These are phyloP conservation scores for Populus trichocarpa DNA, from an alignment of 441 rosid species.

Conservation along the genomic window DNA sequence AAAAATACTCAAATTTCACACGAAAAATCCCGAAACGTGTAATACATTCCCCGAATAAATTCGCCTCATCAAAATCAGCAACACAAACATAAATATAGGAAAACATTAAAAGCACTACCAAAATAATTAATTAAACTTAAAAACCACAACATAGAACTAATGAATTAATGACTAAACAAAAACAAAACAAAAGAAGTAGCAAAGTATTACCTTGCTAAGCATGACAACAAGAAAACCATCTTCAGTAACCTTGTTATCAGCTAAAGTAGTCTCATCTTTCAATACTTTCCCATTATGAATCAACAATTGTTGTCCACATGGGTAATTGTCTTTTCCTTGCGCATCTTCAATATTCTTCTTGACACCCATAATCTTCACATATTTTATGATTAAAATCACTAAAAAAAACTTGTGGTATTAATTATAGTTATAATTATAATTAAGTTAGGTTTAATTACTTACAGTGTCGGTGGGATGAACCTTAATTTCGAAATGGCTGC, in stretches of 20 bases:
- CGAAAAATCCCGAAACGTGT: background rate
- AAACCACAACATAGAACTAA: background rate
- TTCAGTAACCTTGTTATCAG: constrained; percentile 78
- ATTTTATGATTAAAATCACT: no score
- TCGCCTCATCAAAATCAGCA: background rate
- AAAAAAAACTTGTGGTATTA: background rate
- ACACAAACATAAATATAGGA: background rate
- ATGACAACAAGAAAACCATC: constrained; percentile 98
- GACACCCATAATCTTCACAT: constrained; percentile 78
- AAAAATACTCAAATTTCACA: background rate
- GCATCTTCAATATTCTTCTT: constrained; percentile 96
- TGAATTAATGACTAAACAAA: background rate
- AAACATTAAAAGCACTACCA: background rate
- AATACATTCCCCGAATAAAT: background rate
- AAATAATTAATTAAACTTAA: background rate
- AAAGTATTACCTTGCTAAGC: constrained; percentile 86
- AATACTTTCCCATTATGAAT: constrained; percentile 96
- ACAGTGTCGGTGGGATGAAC: constrained; percentile 89
- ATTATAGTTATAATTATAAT: background rate
- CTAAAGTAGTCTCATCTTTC: constrained; percentile 90
- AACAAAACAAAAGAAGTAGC: background rate
- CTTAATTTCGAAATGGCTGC: constrained; percentile 93
- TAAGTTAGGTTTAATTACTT: constrained; percentile 24
- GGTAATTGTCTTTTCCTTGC: constrained; percentile 95
- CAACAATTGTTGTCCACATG: constrained; percentile 92